phyloP scores from a whole-genome alignment of 257 asterid species.

The Solanum pennellii region DNA sequence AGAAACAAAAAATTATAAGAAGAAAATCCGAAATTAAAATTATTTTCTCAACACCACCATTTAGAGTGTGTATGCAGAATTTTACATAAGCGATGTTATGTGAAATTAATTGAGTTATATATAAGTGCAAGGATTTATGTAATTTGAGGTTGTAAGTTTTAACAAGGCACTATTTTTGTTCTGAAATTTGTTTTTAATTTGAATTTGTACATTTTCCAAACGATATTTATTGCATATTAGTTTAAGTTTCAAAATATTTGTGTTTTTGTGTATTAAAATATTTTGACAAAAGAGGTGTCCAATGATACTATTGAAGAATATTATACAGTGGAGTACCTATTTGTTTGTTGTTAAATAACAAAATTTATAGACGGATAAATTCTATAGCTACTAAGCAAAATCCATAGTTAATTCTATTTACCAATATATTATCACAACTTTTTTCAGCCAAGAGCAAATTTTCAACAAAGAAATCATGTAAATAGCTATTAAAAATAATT shows the following conservation, averaged over 20 bases:
- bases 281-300: neutral
- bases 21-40: neutral
- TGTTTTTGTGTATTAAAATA: neutral
- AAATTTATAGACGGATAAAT: rapidly evolving
- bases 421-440: rapidly evolving
- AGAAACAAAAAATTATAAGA: neutral
- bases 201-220: neutral
- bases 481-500: no score
- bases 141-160: neutral
- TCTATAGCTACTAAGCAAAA: neutral
- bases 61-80: neutral
- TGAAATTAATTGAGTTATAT: neutral
- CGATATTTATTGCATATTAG: neutral
- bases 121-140: neutral
- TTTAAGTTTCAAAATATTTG: neutral
- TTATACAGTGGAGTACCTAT: neutral
- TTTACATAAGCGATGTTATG: neutral
- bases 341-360: neutral
- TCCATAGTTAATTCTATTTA: neutral
- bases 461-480: neutral
- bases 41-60: neutral
- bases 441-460: neutral
- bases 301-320: neutral
- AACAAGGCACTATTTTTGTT: neutral
- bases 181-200: neutral